phyloP scores from a whole-genome alignment of 1,139 yeast genomes.

The Taphrina pruni region DNA sequence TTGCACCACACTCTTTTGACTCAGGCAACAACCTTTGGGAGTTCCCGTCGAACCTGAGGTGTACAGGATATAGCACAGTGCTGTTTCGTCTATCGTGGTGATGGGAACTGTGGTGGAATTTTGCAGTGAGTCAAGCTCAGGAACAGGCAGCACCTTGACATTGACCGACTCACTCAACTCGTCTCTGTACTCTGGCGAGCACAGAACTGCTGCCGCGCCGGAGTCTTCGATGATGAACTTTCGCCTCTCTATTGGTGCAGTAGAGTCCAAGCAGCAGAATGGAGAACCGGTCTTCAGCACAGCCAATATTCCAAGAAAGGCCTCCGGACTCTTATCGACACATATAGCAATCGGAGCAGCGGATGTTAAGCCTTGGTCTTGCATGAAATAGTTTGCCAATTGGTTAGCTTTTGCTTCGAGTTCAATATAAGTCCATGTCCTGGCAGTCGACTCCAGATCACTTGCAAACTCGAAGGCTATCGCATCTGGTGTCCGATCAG shows the following conservation, averaged over 20 bases:
- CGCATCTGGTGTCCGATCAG: constrained; percentile 42
- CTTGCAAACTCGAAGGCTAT: constrained; percentile 46
- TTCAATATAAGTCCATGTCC: constrained; percentile 46
- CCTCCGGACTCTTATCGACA: constrained; percentile 47
- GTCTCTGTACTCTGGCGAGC: background rate
- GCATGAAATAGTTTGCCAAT: constrained; percentile 44
- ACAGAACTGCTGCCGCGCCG: constrained; percentile 13
- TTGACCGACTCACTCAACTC: constrained; percentile 4
- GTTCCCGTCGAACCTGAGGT: constrained; percentile 80
- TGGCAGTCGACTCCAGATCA: constrained; percentile 9
- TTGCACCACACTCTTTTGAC: constrained; percentile 60
- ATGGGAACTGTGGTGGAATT: background rate
- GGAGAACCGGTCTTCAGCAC: constrained; percentile 47
- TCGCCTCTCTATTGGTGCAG: constrained; percentile 47
- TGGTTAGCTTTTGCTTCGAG: constrained; percentile 45
- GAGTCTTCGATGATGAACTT: constrained; percentile 45
- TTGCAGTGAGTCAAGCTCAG: background rate
- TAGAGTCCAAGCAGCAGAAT: constrained; percentile 47
- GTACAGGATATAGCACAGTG: constrained; percentile 47
- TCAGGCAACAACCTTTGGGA: constrained; percentile 73
- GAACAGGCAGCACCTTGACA: constrained; percentile 9
- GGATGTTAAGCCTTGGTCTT: constrained; percentile 25
- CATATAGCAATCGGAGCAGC: constrained; percentile 45
- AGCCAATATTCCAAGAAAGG: constrained; percentile 47
- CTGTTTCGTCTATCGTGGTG: constrained; percentile 8